A percentile compares a stretch with the other conserved stretches of the same genome.
Evolutionary conservation across 768 basidiomycete species (phyloP).

Genomic region (Xanthoconium purpureum): DNA sequence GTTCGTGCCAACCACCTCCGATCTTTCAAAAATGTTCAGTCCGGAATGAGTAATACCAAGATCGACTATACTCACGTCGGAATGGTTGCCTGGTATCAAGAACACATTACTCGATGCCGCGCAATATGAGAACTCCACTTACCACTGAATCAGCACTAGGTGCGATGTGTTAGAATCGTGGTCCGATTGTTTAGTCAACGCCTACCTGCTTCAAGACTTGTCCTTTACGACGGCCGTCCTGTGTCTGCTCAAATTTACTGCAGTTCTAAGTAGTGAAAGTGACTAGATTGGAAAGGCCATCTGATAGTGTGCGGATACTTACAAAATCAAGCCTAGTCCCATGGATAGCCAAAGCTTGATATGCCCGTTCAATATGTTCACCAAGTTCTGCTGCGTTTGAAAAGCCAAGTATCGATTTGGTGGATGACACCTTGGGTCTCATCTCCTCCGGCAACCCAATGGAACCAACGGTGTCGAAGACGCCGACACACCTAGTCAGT

Average conservation of each 20-base stretch:
- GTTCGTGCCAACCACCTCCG: slow-evolving; percentile 65
- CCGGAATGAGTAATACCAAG: neutral
- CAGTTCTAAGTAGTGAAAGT: slow-evolving; percentile 40
- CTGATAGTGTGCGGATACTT: slow-evolving; percentile 21
- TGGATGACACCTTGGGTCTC: slow-evolving; percentile 41
- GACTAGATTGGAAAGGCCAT: neutral
- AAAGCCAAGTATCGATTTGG: slow-evolving; percentile 61
- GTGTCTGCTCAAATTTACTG: slow-evolving; percentile 61
- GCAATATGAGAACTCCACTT: slow-evolving; percentile 9
- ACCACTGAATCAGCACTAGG: slow-evolving; percentile 73
- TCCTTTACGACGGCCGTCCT: slow-evolving; percentile 46
- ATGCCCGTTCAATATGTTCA: slow-evolving; percentile 60
- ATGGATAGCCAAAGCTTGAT: slow-evolving; percentile 68
- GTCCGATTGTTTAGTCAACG: neutral
- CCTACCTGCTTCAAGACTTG: slow-evolving; percentile 63
- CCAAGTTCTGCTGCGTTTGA: slow-evolving; percentile 53
- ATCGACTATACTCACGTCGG: slow-evolving; percentile 13
- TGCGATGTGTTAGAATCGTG: slow-evolving; percentile 5
- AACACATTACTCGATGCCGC: slow-evolving; percentile 1
- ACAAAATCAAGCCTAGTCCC: slow-evolving; percentile 70
- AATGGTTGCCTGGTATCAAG: slow-evolving; percentile 27
- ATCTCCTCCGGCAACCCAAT: slow-evolving; percentile 69
- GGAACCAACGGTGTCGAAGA: slow-evolving; percentile 78
- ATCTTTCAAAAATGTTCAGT: slow-evolving; percentile 38
- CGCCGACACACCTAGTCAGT: slow-evolving; percentile 55